Conservation (phyloP, 345 rosid genomes). For the Conringia planisiliqua region DNA sequence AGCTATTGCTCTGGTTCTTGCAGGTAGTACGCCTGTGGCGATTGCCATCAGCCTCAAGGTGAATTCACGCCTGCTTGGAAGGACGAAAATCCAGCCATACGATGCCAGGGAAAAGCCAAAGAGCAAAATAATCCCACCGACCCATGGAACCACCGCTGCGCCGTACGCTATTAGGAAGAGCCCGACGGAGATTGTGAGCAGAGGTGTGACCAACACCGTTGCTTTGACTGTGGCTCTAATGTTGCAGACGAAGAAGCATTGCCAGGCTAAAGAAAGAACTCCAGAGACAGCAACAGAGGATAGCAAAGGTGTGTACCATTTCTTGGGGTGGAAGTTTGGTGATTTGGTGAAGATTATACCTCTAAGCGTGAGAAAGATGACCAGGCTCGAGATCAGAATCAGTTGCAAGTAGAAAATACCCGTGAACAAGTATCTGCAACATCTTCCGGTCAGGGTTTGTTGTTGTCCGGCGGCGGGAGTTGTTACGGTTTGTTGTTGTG, state of each 20-base stretch:
- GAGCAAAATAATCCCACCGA: constrained; percentile 37
- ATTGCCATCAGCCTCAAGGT: constrained; percentile 42
- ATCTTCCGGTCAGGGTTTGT: constrained; percentile 37
- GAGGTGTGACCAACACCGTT: constrained; percentile 61
- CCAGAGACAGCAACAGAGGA: constrained; percentile 51
- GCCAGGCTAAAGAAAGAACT: constrained; percentile 48
- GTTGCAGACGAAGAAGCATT: constrained; percentile 37
- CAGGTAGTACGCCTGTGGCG: constrained; percentile 44
- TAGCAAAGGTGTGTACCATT: constrained; percentile 77
- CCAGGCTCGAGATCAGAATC: constrained; percentile 41
- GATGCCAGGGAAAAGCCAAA: constrained; percentile 30
- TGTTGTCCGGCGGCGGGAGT: constrained; percentile 9
- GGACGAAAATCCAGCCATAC: constrained; percentile 46
- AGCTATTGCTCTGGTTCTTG: constrained; percentile 33
- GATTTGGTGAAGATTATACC: constrained; percentile 44
- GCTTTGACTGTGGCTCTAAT: constrained; percentile 48
- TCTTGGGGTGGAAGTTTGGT: constrained; percentile 55
- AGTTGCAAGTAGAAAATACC: constrained; percentile 55
- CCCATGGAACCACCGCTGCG: constrained; percentile 29
- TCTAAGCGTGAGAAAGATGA: constrained; percentile 48
- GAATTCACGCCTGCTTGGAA: constrained; percentile 39
- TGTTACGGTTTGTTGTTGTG: neutral
- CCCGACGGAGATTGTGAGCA: constrained; percentile 47
- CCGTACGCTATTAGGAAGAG: constrained; percentile 34
- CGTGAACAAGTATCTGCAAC: constrained; percentile 45